phyloP scores from a whole-genome alignment of 192 early-diverging fungal genomes.

The Chytriomyces sp. region DNA sequence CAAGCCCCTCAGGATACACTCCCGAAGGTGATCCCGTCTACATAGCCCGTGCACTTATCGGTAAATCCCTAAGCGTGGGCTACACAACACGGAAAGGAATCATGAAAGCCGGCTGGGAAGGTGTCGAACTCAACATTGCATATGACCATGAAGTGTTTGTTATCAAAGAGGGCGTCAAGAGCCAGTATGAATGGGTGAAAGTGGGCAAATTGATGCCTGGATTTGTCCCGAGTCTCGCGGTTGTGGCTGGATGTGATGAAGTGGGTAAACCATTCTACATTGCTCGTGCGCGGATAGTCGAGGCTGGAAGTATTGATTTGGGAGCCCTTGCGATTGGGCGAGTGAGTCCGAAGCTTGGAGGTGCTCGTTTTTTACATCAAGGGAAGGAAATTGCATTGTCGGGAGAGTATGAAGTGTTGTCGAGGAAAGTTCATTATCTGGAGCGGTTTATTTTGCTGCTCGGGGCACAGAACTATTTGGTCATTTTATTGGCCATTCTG shows the following conservation, averaged over 20 bases:
- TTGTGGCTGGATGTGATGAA: constrained; percentile 21
- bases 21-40: constrained; percentile 15
- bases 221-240: constrained; percentile 2
- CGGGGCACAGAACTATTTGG: constrained; percentile 24
- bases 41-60: constrained; percentile 8
- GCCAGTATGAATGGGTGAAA: constrained; percentile 18
- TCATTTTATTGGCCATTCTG: neutral
- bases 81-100: neutral
- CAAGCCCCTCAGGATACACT: constrained; percentile 11
- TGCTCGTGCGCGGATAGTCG: constrained; percentile 13
- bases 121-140: neutral
- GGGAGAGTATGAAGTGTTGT: constrained; percentile 30
- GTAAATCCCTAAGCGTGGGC: constrained; percentile 9
- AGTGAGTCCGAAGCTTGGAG: constrained; percentile 5
- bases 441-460: constrained; percentile 9
- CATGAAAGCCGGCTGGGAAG: constrained; percentile 24
- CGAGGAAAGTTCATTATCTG: constrained; percentile 15
- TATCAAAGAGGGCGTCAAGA: neutral
- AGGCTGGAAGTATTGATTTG: constrained; percentile 4
- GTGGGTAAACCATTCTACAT: constrained; percentile 17
- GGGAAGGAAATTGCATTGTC: constrained; percentile 14
- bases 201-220: constrained; percentile 12
- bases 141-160: constrained; percentile 27
- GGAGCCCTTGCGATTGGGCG: constrained; percentile 12
- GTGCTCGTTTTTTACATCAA: constrained; percentile 7